Evolutionary conservation across 1,284 basidiomycete genomes (phyloP), one percentile per base, ranked within the genome.

Genomic region (Thelephora terrestris): DNA sequence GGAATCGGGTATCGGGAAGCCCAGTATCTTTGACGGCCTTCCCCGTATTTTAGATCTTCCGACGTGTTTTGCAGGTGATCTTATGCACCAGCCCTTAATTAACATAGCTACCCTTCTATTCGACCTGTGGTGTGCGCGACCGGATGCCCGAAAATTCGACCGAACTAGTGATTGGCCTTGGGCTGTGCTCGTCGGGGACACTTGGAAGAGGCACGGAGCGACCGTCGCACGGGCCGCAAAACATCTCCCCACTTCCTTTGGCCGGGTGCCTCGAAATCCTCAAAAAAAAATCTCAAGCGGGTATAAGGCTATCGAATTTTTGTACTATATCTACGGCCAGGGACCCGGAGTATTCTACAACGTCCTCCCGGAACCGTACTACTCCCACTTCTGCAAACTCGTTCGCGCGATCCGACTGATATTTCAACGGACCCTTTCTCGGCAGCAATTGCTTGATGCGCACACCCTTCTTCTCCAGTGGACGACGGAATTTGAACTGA

Each of bases 1-100:
- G 9, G 52, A 54, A 9, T 70, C 66, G 3, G 69, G 69, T 0
- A 62, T 73, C 5, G 57, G 48, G 3, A 68, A 67, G 37, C 65
- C 67, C 1, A 62, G 51, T 16, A 62, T 71, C 18, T 58, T 69
- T 36, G 55, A 50, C 32, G 62, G 66, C 1, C 55, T 70, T 5
- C 35, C 35, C 16, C 35, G 5, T 16, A 32, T 46, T 7, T 46
- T 56, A 21, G 37, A 24, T 2, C 40, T 55, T 20, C 58, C 57
- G 4, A 34, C 29, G 0, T 47, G 50, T 12, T 61, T n/a, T n/a
- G n/a, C n/a, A n/a, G n/a, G n/a, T n/a, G n/a, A n/a, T n/a, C n/a
- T n/a, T n/a, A n/a, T n/a, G n/a, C n/a, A n/a, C n/a, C n/a, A n/a
- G n/a, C n/a, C n/a, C n/a, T n/a, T n/a, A n/a, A n/a, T n/a, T n/a